phyloP scores from a whole-genome alignment of 352 stramenopile species.

The Aphanomyces euteiches region DNA sequence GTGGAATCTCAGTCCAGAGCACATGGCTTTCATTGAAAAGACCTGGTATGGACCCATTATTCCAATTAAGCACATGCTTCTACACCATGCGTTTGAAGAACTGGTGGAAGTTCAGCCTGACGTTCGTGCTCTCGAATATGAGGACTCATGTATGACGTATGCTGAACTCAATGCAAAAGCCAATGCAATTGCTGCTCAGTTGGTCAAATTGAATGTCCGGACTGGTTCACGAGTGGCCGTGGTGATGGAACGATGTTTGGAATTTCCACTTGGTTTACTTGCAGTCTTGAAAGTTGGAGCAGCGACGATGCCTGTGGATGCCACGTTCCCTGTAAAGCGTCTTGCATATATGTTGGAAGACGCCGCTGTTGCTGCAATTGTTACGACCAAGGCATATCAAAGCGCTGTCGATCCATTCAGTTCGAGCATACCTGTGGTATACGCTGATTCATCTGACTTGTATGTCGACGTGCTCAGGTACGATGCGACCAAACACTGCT shows the following conservation, averaged over 20 bases:
- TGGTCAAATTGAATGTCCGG: conserved; percentile 43
- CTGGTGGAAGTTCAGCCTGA: conserved; percentile 32
- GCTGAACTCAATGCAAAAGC: conserved; percentile 37
- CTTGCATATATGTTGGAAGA: conserved; percentile 51
- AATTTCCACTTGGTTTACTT: conserved; percentile 90
- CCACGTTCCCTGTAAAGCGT: conserved; percentile 45
- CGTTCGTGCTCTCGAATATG: conserved; percentile 27
- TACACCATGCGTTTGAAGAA: conserved; percentile 1
- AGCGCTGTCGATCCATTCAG: background rate
- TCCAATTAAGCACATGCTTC: background rate
- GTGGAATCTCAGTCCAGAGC: background rate
- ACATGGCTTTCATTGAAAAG: background rate
- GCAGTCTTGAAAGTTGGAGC: conserved; percentile 88
- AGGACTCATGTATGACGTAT: conserved; percentile 36
- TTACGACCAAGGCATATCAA: background rate
- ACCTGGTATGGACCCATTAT: background rate
- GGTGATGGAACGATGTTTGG: conserved; percentile 87
- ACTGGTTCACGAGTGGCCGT: background rate
- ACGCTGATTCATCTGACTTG: background rate
- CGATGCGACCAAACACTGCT: background rate
- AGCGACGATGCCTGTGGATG: conserved; percentile 84
- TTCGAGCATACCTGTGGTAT: background rate
- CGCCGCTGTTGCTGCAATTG: conserved; percentile 27
- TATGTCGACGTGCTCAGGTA: background rate
- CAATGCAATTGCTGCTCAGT: conserved; percentile 31